Percentiles rank a stretch among this genome's conserved stretches.
Evolutionary conservation across 352 stramenopile genomes (phyloP).

Genomic region (Phytophthora idaei): DNA sequence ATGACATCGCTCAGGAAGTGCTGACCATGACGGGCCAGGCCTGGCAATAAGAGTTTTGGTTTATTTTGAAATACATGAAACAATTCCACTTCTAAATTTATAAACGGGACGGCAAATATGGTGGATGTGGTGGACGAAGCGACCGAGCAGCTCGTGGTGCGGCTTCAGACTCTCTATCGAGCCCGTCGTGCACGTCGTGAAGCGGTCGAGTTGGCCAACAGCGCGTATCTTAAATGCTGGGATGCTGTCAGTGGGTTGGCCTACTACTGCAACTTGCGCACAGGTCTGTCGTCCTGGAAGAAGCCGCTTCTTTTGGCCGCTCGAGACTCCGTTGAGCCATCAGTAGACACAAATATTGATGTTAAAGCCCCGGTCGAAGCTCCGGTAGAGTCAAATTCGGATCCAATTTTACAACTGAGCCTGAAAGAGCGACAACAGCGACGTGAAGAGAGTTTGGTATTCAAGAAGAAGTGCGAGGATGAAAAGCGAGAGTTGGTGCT

Average conservation of each 20-base stretch:
- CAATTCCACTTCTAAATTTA: background rate
- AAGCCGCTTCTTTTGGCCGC: slow-evolving; percentile 47
- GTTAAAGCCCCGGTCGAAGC: background rate
- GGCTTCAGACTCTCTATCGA: slow-evolving; percentile 43
- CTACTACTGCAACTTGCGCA: slow-evolving; percentile 60
- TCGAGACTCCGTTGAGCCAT: slow-evolving; percentile 19
- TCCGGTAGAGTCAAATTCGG: background rate
- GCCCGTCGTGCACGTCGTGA: slow-evolving; percentile 35
- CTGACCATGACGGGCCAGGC: slow-evolving; percentile 35
- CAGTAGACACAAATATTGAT: background rate
- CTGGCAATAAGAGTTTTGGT: background rate
- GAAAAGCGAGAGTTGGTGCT: slow-evolving; percentile 41
- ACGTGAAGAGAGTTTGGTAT: slow-evolving; percentile 38
- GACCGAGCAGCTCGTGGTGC: slow-evolving; percentile 34
- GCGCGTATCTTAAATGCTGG: slow-evolving; percentile 55
- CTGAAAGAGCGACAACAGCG: slow-evolving; percentile 32
- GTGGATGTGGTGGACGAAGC: slow-evolving; percentile 3
- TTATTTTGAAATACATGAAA: background rate
- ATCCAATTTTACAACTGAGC: slow-evolving; percentile 14
- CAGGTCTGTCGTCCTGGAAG: slow-evolving; percentile 49
- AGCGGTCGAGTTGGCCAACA: slow-evolving; percentile 32
- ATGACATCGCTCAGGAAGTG: slow-evolving; percentile 51
- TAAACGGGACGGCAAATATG: too few relatives aligned
- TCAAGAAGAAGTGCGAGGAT: slow-evolving; percentile 40
- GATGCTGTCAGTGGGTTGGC: slow-evolving; percentile 44